Base-by-base conservation (phyloP, 306 rosid species). In the Malus orientalis region DNA sequence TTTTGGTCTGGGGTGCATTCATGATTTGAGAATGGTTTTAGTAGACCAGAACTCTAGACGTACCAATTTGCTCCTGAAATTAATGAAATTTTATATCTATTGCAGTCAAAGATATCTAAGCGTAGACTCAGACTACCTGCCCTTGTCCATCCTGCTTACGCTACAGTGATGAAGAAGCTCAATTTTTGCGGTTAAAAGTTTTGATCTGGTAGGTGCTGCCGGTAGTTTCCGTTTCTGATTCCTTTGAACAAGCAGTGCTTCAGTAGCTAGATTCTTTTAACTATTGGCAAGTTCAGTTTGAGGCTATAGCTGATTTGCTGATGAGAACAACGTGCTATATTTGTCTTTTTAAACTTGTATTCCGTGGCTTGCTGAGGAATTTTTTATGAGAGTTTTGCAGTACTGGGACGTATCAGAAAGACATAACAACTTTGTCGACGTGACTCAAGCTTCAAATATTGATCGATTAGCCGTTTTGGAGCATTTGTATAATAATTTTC, bases 121-220 rank as follows among this genome's bases (percentile, higher is more conserved):
- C 95, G 96, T 38, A 89, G 92, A 86, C 88, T 94, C 80, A 90
- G 94, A 78, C 70, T 73, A 68, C 96, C 98, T 9, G 89, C 82
- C 20, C 79, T 79, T 67, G 97, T 95, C 64, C 93, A 92, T 58
- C 73, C 27, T 57, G 97, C 97, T 71, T 95, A 85, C 67, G 97
- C 98, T 81, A 92, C 82, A 85, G 93, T 90, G 80, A 95, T 95
- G 97, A 92, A 92, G 96, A 95, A 91, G 79, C 97, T 92, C 76
- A 81, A 59, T 83, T 95, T 92, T 82, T 78, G 89, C 75, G 85
- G 76, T 76, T 90, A 88, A 82, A 78, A 66, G 32, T 80, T 74
- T 70, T 14, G 62, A 81, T 4, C 60, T 23, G 40, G 47, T 32
- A 25, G 77, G 80, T 81, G 63, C 75, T 73, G 78, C 78, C 27